phyloP scores from a whole-genome alignment of 2,329 filamentous ascomycete species.

The Fonsecaea monophora region DNA sequence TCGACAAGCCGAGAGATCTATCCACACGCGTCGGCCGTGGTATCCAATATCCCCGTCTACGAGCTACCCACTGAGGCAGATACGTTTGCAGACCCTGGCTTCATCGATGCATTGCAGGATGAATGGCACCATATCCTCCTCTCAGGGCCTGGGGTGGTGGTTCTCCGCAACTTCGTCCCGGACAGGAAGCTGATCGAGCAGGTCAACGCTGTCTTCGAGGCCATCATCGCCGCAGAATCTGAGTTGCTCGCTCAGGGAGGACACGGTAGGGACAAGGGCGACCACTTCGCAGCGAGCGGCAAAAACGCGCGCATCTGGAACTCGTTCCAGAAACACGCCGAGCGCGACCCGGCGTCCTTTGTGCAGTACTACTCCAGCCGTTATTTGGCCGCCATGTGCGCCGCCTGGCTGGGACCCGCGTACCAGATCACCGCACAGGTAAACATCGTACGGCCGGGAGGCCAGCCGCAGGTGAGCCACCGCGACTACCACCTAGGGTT shows the following conservation, averaged over 20 bases:
- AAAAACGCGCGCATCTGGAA: constrained; percentile 71
- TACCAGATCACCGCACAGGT: constrained; percentile 68
- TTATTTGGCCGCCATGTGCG: constrained; percentile 60
- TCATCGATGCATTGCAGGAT: constrained; percentile 58
- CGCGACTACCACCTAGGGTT: constrained; percentile 71
- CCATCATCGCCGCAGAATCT: constrained; percentile 58
- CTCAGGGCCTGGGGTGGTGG: constrained; percentile 65
- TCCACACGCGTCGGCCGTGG: constrained; percentile 55
- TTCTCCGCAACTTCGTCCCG: constrained; percentile 62
- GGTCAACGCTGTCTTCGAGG: constrained; percentile 57
- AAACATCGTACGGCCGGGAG: constrained; percentile 67
- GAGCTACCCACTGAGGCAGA: constrained; percentile 46
- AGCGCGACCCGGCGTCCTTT: constrained; percentile 61
- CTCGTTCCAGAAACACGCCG: constrained; percentile 67
- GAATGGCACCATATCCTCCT: constrained; percentile 67
- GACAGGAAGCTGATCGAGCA: constrained; percentile 50
- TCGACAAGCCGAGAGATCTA: constrained; percentile 51
- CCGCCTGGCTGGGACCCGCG: constrained; percentile 65
- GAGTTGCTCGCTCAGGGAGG: constrained; percentile 47
- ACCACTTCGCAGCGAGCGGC: constrained; percentile 65
- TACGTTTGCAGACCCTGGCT: constrained; percentile 40
- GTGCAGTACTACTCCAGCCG: constrained; percentile 66
- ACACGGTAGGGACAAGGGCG: constrained; percentile 50
- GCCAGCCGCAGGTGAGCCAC: constrained; percentile 63
- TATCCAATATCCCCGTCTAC: constrained; percentile 65